phyloP scores from a whole-genome alignment of 2,329 filamentous ascomycete species.

The Tolypocladium nubicola region DNA sequence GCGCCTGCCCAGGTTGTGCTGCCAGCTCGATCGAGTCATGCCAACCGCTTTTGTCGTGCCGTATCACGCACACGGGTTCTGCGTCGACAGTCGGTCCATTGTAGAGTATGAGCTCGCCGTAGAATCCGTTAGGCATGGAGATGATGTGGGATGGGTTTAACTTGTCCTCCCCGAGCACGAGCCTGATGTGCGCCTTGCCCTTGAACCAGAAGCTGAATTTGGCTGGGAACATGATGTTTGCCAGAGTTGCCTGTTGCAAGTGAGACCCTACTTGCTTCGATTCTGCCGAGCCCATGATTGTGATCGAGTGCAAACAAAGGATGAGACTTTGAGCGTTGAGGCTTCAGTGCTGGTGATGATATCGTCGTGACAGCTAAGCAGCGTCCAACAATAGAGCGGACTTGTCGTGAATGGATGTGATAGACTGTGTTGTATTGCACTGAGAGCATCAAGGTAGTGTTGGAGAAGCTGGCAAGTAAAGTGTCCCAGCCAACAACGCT shows the following conservation, averaged over 20 bases:
- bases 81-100: slow-evolving; percentile 3
- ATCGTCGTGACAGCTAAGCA: not conserved
- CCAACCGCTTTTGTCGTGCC: slow-evolving; percentile 1
- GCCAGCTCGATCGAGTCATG: slow-evolving; percentile 7
- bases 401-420: too few species aligned
- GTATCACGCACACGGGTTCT: slow-evolving; percentile 1
- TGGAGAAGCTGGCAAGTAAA: not conserved
- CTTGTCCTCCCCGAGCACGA: slow-evolving; percentile 5
- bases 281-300: slow-evolving; percentile 7
- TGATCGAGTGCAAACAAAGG: not conserved
- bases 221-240: slow-evolving; percentile 2
- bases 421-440: not conserved
- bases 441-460: not conserved
- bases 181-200: slow-evolving; percentile 1
- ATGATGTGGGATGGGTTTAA: slow-evolving; percentile 1
- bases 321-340: not conserved
- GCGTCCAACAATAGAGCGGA: not conserved
- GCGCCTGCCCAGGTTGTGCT: slow-evolving; percentile 1
- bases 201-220: slow-evolving; percentile 6
- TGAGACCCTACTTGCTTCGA: slow-evolving; percentile 6
- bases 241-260: not conserved
- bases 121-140: slow-evolving; percentile 3
- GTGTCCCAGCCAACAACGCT: too few species aligned
- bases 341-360: not conserved
- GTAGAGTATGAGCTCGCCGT: slow-evolving; percentile 8